A percentile compares a stretch with the other conserved stretches of the same genome.
Evolutionary conservation across 805 yeast genomes (phyloP).

Genomic region (Wickerhamomyces subpelliculosus): DNA sequence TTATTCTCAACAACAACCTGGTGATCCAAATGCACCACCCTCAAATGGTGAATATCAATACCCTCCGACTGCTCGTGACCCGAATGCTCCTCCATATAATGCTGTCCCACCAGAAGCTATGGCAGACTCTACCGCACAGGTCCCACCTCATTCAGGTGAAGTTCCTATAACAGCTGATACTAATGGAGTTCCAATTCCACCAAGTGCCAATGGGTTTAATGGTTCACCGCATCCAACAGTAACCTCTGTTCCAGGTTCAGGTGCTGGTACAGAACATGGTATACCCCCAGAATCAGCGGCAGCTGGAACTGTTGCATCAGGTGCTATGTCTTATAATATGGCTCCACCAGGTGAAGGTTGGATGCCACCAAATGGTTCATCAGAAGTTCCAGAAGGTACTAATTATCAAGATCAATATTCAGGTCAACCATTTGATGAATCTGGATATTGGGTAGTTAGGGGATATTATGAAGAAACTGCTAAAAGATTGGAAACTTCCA

Average conservation of each 20-base stretch:
- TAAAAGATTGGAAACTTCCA: not conserved
- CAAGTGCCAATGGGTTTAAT: not conserved
- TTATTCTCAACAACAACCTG: not conserved
- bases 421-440: not conserved
- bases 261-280: no score
- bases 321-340: no score
- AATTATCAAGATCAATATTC: not conserved
- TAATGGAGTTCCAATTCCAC: not conserved
- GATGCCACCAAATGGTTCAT: not conserved
- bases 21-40: not conserved
- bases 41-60: not conserved
- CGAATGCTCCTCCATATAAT: not conserved
- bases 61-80: not conserved
- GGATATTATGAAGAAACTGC: not conserved
- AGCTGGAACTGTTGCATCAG: no score
- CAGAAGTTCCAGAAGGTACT: not conserved
- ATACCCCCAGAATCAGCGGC: no score
- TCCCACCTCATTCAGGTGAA: not conserved
- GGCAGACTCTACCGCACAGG: not conserved
- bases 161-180: not conserved
- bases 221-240: not conserved
- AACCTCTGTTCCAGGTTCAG: not conserved
- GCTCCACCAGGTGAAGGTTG: no score
- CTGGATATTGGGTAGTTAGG: not conserved
- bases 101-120: no score